A percentile compares a stretch with the other conserved stretches of the same genome.
These are phyloP conservation scores for Malbranchea cinnamomea DNA, from an alignment of 2,329 filamentous ascomycete genomes.

Conservation along the genomic window DNA sequence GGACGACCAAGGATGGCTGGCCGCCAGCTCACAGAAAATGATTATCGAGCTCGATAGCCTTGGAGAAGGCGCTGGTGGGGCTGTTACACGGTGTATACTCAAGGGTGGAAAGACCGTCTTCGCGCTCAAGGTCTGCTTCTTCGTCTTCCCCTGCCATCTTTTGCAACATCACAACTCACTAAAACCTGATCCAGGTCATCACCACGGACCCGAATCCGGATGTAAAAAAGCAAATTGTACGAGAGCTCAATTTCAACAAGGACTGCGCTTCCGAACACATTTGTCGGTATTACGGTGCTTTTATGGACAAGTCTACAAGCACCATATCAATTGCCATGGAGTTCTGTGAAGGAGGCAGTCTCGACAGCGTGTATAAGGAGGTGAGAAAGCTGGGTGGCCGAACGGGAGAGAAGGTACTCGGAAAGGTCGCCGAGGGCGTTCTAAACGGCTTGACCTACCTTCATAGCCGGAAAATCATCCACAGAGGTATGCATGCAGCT, in stretches of 20 bases:
- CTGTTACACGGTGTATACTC: conserved; percentile 79
- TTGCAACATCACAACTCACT: background rate
- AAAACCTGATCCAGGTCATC: conserved; percentile 82
- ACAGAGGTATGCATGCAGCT: conserved; percentile 43
- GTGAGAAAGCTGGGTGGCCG: conserved; percentile 89
- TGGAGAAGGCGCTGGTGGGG: conserved; percentile 88
- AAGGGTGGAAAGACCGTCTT: conserved; percentile 90
- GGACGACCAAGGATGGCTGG: conserved; percentile 89
- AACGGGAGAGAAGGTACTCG: conserved; percentile 91
- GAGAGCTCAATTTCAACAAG: conserved; percentile 95
- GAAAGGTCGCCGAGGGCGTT: conserved; percentile 92
- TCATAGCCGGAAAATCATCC: conserved; percentile 91
- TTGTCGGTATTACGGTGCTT: conserved; percentile 93
- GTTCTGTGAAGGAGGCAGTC: conserved; percentile 89
- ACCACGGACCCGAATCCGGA: conserved; percentile 96
- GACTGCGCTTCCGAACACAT: conserved; percentile 92
- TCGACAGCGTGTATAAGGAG: conserved; percentile 94
- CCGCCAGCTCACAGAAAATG: conserved; percentile 74
- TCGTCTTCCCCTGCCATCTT: background rate
- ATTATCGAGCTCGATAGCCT: conserved; percentile 80
- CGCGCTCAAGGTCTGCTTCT: conserved; percentile 65
- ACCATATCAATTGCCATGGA: conserved; percentile 99
- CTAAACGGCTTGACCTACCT: conserved; percentile 88
- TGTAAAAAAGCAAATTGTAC: conserved; percentile 95
- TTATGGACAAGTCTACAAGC: conserved; percentile 86